Evolutionary conservation across 306 rosid genomes (phyloP).

Genomic region (Vachellia collinsii): DNA sequence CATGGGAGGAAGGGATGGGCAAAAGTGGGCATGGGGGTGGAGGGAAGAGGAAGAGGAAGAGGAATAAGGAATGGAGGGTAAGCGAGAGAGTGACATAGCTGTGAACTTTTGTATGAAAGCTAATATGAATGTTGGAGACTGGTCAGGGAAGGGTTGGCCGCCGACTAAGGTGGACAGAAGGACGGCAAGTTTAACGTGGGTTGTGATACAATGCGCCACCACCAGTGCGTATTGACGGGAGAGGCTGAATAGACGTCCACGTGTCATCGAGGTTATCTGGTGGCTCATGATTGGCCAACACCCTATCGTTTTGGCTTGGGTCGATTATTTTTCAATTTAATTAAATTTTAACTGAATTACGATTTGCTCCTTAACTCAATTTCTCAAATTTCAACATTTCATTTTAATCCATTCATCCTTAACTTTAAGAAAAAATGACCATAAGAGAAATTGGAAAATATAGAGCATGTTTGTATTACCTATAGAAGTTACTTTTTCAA

Average conservation of each 20-base stretch:
- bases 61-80: conserved; percentile 26
- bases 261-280: conserved; percentile 44
- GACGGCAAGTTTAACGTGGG: conserved; percentile 25
- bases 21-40: conserved; percentile 67
- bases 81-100: conserved; percentile 52
- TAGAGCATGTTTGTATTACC: too few relatives aligned
- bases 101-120: not conserved
- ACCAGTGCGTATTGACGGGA: conserved; percentile 11
- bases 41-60: conserved; percentile 35
- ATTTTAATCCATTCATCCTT: too few relatives aligned
- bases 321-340: not conserved
- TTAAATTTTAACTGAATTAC: not conserved
- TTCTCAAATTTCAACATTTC: too few relatives aligned
- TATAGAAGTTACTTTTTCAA: too few relatives aligned
- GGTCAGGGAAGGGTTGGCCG: conserved; percentile 40
- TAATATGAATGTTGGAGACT: not conserved
- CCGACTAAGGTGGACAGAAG: conserved; percentile 37
- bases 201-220: conserved; percentile 35
- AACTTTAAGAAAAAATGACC: too few relatives aligned
- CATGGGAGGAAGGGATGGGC: conserved; percentile 66
- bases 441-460: too few relatives aligned
- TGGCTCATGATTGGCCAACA: not conserved
- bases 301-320: not conserved
- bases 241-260: conserved; percentile 45
- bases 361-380: too few relatives aligned